phyloP scores from a whole-genome alignment of 768 basidiomycete genomes.

The Gautieria morchelliformis region DNA sequence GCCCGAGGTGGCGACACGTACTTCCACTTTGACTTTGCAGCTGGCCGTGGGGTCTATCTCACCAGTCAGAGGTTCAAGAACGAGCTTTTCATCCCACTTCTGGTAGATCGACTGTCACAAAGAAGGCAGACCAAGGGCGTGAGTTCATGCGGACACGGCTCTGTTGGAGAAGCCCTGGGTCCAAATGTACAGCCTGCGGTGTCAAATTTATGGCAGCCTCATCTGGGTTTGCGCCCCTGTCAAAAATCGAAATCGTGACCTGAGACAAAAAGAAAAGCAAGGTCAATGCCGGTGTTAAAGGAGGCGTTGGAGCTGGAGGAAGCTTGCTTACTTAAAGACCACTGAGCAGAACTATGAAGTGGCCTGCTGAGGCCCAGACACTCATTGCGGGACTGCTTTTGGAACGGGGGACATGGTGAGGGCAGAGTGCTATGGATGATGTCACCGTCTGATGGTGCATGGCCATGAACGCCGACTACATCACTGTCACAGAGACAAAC shows the following conservation, averaged over 20 bases:
- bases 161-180: not conserved
- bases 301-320: not conserved
- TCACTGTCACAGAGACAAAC: no score
- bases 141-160: not conserved
- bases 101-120: slow-evolving; percentile 30
- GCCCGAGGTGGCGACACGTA: not conserved
- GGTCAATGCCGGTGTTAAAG: not conserved
- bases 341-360: slow-evolving; percentile 38
- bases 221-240: slow-evolving; percentile 61
- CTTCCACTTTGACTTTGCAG: slow-evolving; percentile 81
- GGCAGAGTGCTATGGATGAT: no score
- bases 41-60: slow-evolving; percentile 61
- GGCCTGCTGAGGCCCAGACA: slow-evolving; percentile 54
- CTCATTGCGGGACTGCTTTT: slow-evolving; percentile 64
- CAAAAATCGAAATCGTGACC: slow-evolving; percentile 66
- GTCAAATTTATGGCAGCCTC: slow-evolving; percentile 55
- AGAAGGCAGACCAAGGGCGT: not conserved
- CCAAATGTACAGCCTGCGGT: slow-evolving; percentile 44
- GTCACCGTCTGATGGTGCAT: no score
- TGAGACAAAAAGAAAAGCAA: not conserved
- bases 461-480: no score
- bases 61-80: slow-evolving; percentile 73
- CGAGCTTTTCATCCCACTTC: slow-evolving; percentile 61
- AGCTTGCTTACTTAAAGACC: slow-evolving; percentile 41
- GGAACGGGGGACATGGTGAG: slow-evolving; percentile 21